Percentiles rank a stretch among this genome's conserved stretches.
Evolutionary conservation across 2,329 filamentous ascomycete genomes (phyloP).

Genomic region (Botrytis pseudocinerea): DNA sequence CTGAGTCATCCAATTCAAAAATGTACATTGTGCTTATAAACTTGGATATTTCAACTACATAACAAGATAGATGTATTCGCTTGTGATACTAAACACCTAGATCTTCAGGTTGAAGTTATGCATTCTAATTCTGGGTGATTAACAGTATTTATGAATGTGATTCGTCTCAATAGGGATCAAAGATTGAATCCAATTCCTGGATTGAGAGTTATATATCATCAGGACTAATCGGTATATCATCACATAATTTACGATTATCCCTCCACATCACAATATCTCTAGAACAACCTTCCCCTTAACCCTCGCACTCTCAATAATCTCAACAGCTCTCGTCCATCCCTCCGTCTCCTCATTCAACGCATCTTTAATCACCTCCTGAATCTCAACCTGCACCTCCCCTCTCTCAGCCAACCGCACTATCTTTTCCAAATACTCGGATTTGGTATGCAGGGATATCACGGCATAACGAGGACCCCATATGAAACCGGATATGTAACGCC

Average conservation of each 20-base stretch:
- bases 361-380: conserved; percentile 26
- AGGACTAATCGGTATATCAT: not conserved
- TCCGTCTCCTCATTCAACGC: conserved; percentile 22
- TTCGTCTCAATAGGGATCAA: not conserved
- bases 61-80: not conserved
- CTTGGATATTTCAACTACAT: not conserved
- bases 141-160: not conserved
- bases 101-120: not conserved
- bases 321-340: conserved; percentile 24
- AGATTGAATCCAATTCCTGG: not conserved
- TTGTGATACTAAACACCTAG: not conserved
- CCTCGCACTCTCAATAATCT: conserved; percentile 24
- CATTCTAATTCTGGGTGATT: not conserved
- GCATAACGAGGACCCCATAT: conserved; percentile 39
- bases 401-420: conserved; percentile 24
- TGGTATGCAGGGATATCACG: conserved; percentile 27
- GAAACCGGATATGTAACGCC: conserved; percentile 37
- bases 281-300: conserved; percentile 28
- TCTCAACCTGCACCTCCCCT: conserved; percentile 24
- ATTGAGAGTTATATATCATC: not conserved
- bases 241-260: not conserved
- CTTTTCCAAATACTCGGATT: conserved; percentile 23
- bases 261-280: conserved; percentile 13
- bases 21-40: not conserved
- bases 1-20: not conserved